A percentile compares a stretch with the other conserved stretches of the same genome.
phyloP scores from a whole-genome alignment of 2,329 filamentous ascomycete species.

The Fusarium sp. region DNA sequence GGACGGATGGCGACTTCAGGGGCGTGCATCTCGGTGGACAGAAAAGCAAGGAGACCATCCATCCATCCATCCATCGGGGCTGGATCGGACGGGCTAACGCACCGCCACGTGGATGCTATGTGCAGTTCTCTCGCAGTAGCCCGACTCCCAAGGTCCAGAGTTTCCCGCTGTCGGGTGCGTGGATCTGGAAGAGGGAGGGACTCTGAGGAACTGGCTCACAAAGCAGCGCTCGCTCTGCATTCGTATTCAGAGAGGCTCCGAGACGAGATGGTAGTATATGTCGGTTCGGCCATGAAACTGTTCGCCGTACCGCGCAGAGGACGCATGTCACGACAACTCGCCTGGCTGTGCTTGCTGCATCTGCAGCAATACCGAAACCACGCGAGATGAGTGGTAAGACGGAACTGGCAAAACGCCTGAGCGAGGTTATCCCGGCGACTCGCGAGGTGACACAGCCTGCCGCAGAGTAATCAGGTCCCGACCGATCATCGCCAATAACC shows the following conservation, averaged over 20 bases:
- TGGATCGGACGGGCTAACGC: conserved; percentile 25
- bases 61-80: conserved; percentile 14
- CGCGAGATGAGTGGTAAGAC: conserved; percentile 27
- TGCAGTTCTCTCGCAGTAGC: conserved; percentile 1
- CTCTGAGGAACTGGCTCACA: conserved; percentile 18
- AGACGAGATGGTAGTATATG: background rate
- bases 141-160: background rate
- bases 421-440: conserved; percentile 17
- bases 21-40: conserved; percentile 18
- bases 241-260: background rate
- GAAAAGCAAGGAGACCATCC: conserved; percentile 25
- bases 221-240: background rate
- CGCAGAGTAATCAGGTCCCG: conserved; percentile 14
- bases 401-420: conserved; percentile 5
- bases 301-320: conserved; percentile 15
- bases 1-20: conserved; percentile 23
- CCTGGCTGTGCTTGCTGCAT: conserved; percentile 28
- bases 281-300: background rate
- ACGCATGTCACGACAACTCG: conserved; percentile 24
- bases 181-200: conserved; percentile 11
- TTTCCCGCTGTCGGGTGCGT: conserved; percentile 1
- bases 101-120: conserved; percentile 40
- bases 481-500: conserved; percentile 25
- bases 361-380: conserved; percentile 24
- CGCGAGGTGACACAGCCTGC: conserved; percentile 24